Evolutionary conservation across 352 stramenopile genomes (phyloP), one percentile per base, ranked within the genome.

Genomic region (Bremia lactucae): DNA sequence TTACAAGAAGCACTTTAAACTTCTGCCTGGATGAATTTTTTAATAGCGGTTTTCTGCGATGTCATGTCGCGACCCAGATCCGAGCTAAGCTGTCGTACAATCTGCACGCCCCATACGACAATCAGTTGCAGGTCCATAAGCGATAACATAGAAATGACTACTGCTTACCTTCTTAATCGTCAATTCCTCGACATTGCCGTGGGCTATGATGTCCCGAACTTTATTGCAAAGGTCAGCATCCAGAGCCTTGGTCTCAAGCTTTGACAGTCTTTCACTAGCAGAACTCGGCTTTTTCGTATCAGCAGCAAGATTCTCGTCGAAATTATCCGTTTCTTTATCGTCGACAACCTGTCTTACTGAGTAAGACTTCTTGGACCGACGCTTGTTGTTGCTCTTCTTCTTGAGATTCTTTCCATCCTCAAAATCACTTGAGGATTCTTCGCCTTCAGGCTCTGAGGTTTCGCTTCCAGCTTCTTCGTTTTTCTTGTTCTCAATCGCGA

Each of bases 141-240:
- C 33, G 11, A 6, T 4, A 0, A 34, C 4, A 5, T 23, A 16
- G 18, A 18, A 43, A 7, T 13, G 7, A 15, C 7, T n/a, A 15
- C 28, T 46, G 4, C 13, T 49, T 60, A 90, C 78, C 68, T 82
- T 83, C 37, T 91, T 91, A 20, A 88, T 60, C n/a, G 78, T 91
- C 33, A 91, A 60, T 40, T 87, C 70, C 38, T 88, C 71, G 2
- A 73, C 67, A 37, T 91, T 65, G 28, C 78, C 78, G 21, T 80
- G 58, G 3, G 68, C 70, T 28, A 91, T 87, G 55, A 91, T 91
- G 31, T 87, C 65, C 52, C 75, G 62, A 40, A 91, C 65, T 36
- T 85, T 85, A 22, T 55, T 65, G 43, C 68, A 60, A 9, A 87
- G 52, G 19, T 84, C 71, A 0, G 51, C 60, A 16, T 54, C 59